Base-by-base conservation (phyloP, 2,329 filamentous ascomycete genomes). In the Fusarium ambrosium region DNA sequence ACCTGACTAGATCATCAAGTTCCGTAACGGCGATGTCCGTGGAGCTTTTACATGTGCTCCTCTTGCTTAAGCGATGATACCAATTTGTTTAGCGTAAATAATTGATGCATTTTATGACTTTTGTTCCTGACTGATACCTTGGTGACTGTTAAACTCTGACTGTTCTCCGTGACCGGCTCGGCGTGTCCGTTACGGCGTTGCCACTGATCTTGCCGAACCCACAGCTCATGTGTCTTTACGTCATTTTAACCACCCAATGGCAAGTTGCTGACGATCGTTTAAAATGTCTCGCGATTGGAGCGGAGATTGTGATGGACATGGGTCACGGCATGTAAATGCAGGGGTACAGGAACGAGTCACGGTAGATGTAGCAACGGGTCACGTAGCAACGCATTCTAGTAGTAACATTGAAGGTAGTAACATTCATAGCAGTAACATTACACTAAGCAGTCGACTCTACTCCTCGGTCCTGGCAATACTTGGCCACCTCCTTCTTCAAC, bases 401-500 rank as follows among this genome's bases (percentile, higher is more conserved):
- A 16, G 13, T 36, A 37, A 24, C 22, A 58, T 24, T 24, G 20
- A 13, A 5, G 10, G 9, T 5, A 32, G 32, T 34, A 34, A 36
- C 56, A 37, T 56, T 18, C 37, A 39, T 10, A 34, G 32, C 32
- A 34, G 32, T 34, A 29, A 13, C 32, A 18, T 39, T 10, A 39
- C 37, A 24, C 55, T 58, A 29, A 4, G 56, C 36, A 45, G 39
- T 72, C 39, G 45, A 48, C 14, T 55, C 29, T 18, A 87, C 86
- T 0, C 86, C 87, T 48, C 92, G 86, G 83, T 94, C 92, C 53
- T 86, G 85, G 77, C 93, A 94, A 81, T 94, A 95, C 85, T 92
- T 93, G 70, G 88, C 89, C 8, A 95, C 93, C 85, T 95, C 93
- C 85, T 93, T 94, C 70, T 86, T 85, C 79, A 95, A 82, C 67